Percentiles rank a stretch among this genome's conserved stretches.
These are phyloP conservation scores for Pestalotiopsis sp. DNA, from an alignment of 2,329 filamentous ascomycete species.

Conservation along the genomic window DNA sequence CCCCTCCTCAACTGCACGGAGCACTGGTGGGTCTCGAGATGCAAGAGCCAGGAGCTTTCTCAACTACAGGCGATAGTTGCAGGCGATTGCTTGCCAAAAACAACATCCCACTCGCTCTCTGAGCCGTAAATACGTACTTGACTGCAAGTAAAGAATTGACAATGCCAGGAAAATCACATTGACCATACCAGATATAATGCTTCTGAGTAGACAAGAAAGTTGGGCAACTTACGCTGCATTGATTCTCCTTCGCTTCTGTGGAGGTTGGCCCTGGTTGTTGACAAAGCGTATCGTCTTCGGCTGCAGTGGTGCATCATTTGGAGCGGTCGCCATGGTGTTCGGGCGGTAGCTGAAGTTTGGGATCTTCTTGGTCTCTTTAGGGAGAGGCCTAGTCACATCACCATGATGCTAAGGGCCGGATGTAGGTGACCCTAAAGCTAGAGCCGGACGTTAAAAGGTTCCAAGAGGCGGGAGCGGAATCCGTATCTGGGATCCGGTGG, in stretches of 20 bases:
- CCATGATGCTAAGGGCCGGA: constrained; percentile 9
- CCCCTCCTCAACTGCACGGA: constrained; percentile 1
- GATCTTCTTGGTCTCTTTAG: not conserved
- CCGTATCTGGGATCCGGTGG: not conserved
- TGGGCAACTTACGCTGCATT: constrained; percentile 68
- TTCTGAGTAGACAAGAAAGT: not conserved
- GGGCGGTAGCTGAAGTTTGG: not conserved
- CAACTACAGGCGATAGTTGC: not conserved
- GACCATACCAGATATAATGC: too few species aligned
- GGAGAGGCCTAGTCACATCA: constrained; percentile 7
- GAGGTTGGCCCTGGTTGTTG: constrained; percentile 79
- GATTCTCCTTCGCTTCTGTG: constrained; percentile 77
- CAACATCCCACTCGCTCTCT: too few species aligned
- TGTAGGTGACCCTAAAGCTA: not conserved
- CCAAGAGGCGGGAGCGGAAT: not conserved
- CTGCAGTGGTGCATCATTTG: constrained; percentile 44
- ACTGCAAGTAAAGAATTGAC: constrained; percentile 17
- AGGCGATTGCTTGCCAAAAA: not conserved
- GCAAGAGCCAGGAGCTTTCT: constrained; percentile 11
- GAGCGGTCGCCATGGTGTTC: constrained; percentile 47
- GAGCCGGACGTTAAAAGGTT: not conserved
- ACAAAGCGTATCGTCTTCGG: constrained; percentile 76
- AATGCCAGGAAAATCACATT: constrained; percentile 25
- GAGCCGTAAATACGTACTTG: not conserved
- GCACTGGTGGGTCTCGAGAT: constrained; percentile 10